Evolutionary conservation across 345 rosid species (phyloP), one percentile per base, ranked within the genome.

Genomic region (Citrus hindsii): DNA sequence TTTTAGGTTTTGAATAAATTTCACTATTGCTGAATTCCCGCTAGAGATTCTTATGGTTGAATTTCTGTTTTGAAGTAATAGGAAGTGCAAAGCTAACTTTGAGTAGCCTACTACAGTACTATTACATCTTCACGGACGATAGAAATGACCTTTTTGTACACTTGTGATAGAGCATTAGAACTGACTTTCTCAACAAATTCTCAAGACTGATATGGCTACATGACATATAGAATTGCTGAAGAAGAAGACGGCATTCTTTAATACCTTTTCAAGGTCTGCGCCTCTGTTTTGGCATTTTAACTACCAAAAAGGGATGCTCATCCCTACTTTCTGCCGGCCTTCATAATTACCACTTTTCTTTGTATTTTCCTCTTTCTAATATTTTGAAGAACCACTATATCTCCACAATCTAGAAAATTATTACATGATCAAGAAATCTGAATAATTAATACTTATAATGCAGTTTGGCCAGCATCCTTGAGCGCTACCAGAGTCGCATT

Each of bases 381-480:
- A 27, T 64, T 64, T 6, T 21, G 19, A 5, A 6, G 67, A 64
- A 72, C 65, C 40, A 5, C 51, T n/a, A 21, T 18, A 40, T 71
- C 12, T 51, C 6, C 30, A 8, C 27, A 8, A 32, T 40, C 37
- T 46, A 30, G 40, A 42, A 42, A 40, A 30, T 9, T n/a, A n/a
- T 58, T 48, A 32, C 18, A n/a, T 46, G 22, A 33, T 48, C 38
- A n/a, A 73, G 12, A 32, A 73, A 16, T 58, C 25, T 24, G 6
- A 71, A 64, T 55, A 35, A 21, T 69, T 6, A 62, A 4, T 51
- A 75, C 25, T 60, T 27, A 12, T 72, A 59, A n/a, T 74, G 46
- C 85, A 89, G 92, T 65, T 63, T 85, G 79, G 65, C 77, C 61
- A 67, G 74, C 71, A 84, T 84, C 32, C 72, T 87, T 14, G 77